phyloP scores from a whole-genome alignment of 2,329 filamentous ascomycete genomes.

The Ceratocystis ficicola region DNA sequence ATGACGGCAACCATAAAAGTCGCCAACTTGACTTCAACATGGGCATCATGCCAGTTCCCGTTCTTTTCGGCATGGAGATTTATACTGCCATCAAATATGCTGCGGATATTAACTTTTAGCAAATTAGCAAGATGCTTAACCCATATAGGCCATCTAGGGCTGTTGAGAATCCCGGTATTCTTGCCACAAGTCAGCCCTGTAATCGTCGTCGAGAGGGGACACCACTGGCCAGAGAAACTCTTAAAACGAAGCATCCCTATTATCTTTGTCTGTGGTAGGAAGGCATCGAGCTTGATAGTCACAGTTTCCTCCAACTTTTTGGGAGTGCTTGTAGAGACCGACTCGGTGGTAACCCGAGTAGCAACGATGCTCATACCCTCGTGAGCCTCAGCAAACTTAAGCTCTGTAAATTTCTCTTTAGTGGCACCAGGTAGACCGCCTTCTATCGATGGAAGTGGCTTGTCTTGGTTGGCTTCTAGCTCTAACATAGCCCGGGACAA shows the following conservation, averaged over 20 bases:
- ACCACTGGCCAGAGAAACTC: neutral
- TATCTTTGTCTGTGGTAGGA: neutral
- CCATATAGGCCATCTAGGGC: constrained; percentile 27
- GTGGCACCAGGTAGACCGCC: neutral
- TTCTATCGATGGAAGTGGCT: neutral
- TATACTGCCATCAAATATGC: constrained; percentile 24
- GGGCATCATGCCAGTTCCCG: constrained; percentile 27
- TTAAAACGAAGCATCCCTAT: constrained; percentile 4
- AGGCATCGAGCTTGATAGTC: neutral
- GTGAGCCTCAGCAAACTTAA: neutral
- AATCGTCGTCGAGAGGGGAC: neutral
- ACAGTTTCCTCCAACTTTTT: neutral
- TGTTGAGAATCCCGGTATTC: constrained; percentile 26
- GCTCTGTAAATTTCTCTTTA: neutral
- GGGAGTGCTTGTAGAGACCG: neutral
- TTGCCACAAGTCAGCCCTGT: constrained; percentile 6
- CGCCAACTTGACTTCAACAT: constrained; percentile 34
- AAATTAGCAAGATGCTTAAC: constrained; percentile 27
- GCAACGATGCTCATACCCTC: neutral
- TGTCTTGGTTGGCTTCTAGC: neutral
- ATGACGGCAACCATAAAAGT: constrained; percentile 27
- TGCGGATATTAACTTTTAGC: constrained; percentile 27
- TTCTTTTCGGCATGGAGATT: neutral
- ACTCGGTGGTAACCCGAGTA: neutral
- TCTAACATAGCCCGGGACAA: neutral